Conservation (phyloP, 441 rosid genomes). For the Flueggea neowawraea region DNA sequence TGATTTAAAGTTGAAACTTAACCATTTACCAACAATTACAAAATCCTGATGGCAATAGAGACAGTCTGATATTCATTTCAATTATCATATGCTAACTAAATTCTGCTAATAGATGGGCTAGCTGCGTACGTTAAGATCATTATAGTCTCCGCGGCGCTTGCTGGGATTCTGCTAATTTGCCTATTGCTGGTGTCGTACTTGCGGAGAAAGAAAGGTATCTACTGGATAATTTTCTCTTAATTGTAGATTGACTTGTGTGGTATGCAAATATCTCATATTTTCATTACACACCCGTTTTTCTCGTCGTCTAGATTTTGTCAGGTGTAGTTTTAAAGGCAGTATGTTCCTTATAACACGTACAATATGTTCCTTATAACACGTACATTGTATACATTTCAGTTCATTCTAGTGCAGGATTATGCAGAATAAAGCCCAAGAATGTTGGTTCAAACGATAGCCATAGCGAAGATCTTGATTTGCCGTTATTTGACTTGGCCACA, state of each 20-base stretch:
- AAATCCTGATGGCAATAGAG: no score
- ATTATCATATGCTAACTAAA: not conserved
- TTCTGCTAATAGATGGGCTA: not conserved
- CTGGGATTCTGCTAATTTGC: not conserved
- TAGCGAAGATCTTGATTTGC: conserved; percentile 23
- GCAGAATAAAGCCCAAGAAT: not conserved
- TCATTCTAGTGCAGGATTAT: not conserved
- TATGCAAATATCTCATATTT: no score
- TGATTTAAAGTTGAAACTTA: no score
- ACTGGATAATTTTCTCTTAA: not conserved
- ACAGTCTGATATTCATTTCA: no score
- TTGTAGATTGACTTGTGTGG: no score
- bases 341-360: no score
- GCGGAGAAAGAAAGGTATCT: not conserved
- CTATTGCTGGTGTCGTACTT: not conserved
- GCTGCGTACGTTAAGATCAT: not conserved
- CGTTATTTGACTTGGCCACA: conserved; percentile 14
- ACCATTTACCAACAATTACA: no score
- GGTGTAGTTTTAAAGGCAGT: no score
- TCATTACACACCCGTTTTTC: no score
- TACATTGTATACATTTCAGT: no score
- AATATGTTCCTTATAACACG: no score
- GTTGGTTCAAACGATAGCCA: not conserved
- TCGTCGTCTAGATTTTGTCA: not conserved
- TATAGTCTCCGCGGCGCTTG: not conserved